Conservation (phyloP, 2,329 filamentous ascomycete species). For the Colletotrichum brevisporum region DNA sequence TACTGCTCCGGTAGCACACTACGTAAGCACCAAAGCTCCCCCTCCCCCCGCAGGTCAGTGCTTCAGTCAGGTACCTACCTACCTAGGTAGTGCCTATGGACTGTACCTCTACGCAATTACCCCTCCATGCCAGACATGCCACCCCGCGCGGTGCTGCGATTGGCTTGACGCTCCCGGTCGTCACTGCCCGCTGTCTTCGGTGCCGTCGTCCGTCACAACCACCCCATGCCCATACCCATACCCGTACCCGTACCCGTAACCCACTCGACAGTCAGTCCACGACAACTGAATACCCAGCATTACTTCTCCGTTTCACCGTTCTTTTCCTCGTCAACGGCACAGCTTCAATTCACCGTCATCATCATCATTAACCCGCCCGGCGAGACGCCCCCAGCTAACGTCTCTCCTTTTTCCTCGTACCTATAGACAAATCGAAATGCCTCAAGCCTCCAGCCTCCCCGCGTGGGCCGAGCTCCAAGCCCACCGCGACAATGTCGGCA, state of each 20-base stretch:
- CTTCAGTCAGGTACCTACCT: conserved; percentile 5
- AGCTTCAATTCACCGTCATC: conserved; percentile 8
- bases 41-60: conserved; percentile 28
- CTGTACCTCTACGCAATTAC: conserved; percentile 29
- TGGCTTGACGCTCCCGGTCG: conserved; percentile 19
- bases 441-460: conserved; percentile 87
- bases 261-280: conserved; percentile 30
- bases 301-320: neutral
- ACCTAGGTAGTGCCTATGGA: no score
- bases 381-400: conserved; percentile 17
- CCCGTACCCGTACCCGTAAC: neutral
- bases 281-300: conserved; percentile 12
- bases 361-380: neutral
- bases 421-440: conserved; percentile 63
- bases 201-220: conserved; percentile 5
- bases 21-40: neutral
- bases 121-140: conserved; percentile 40
- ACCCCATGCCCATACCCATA: conserved; percentile 1
- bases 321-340: conserved; percentile 5
- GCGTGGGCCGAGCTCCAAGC: conserved; percentile 93
- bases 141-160: conserved; percentile 18
- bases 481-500: conserved; percentile 88
- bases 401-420: neutral
- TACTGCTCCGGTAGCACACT: neutral
- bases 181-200: neutral